Percentiles rank a stretch among this genome's conserved stretches.
These are phyloP conservation scores for Nannochloropsis oceanica DNA, from an alignment of 108 stramenopile genomes.

Conservation along the genomic window DNA sequence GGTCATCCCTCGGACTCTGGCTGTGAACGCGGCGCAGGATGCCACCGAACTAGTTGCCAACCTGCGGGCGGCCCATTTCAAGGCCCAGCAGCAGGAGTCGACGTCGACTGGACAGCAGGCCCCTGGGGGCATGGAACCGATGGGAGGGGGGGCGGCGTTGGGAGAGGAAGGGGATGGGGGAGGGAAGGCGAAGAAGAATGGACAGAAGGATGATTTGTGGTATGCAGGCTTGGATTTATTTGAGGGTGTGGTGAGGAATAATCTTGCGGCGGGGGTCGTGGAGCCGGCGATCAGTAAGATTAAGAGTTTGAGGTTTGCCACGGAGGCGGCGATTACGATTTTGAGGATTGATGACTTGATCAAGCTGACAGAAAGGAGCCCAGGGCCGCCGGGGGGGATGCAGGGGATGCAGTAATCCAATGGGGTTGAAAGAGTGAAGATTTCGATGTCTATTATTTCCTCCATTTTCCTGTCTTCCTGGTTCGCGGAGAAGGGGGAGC, in stretches of 20 bases:
- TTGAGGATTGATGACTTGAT: constrained; percentile 65
- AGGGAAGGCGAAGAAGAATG: constrained; percentile 20
- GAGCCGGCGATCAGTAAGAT: constrained; percentile 99
- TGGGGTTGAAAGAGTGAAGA: too few relatives aligned
- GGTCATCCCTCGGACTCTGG: constrained; percentile 93
- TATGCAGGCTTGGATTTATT: constrained; percentile 27
- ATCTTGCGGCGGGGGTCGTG: constrained; percentile 85
- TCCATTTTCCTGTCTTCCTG: too few relatives aligned
- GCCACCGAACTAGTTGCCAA: constrained; percentile 91
- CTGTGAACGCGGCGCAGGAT: constrained; percentile 96
- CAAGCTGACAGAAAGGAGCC: constrained; percentile 34
- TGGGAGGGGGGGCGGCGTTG: not conserved
- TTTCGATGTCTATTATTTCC: too few relatives aligned
- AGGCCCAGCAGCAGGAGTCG: constrained; percentile 33
- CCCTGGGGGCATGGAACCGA: not conserved
- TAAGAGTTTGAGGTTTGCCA: constrained; percentile 93
- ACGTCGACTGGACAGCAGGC: not conserved
- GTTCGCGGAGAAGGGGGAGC: too few relatives aligned
- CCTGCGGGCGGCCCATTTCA: constrained; percentile 67
- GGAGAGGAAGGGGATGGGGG: not conserved
- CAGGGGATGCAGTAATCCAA: not conserved
- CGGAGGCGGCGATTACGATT: constrained; percentile 97
- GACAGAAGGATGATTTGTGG: not conserved
- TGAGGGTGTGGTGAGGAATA: constrained; percentile 50
- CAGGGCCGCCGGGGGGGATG: constrained; percentile 31